phyloP scores from a whole-genome alignment of 306 rosid species.

The Rosa persica region DNA sequence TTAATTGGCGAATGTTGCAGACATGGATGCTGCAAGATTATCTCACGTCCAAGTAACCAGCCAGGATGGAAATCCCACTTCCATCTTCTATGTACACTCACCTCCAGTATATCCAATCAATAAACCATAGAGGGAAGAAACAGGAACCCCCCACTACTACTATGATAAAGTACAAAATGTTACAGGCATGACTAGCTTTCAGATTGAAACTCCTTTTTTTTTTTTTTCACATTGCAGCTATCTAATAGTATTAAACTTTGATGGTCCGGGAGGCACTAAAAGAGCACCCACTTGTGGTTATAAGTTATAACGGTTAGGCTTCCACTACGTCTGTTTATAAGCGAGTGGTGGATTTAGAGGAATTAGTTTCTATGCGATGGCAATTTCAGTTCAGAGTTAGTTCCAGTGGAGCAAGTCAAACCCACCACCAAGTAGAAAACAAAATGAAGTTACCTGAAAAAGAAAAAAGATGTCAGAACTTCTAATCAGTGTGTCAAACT shows the following conservation, averaged over 20 bases:
- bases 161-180: neutral
- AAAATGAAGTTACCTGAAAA: slow-evolving; percentile 4
- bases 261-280: neutral
- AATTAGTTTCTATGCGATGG: neutral
- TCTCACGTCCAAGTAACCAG: neutral
- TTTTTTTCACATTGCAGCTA: neutral
- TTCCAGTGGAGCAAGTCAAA: neutral
- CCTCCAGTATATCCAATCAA: neutral
- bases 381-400: neutral
- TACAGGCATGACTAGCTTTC: neutral
- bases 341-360: neutral
- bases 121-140: neutral
- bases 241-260: neutral
- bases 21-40: neutral
- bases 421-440: neutral
- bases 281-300: neutral
- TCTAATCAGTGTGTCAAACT: neutral
- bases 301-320: neutral
- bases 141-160: neutral
- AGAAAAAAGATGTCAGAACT: neutral
- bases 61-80: neutral
- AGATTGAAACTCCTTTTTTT: neutral
- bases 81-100: neutral
- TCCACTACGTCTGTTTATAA: neutral
- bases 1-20: neutral